Base-by-base conservation (phyloP, 75 land plant species). In the Pinus tabuliformis region DNA sequence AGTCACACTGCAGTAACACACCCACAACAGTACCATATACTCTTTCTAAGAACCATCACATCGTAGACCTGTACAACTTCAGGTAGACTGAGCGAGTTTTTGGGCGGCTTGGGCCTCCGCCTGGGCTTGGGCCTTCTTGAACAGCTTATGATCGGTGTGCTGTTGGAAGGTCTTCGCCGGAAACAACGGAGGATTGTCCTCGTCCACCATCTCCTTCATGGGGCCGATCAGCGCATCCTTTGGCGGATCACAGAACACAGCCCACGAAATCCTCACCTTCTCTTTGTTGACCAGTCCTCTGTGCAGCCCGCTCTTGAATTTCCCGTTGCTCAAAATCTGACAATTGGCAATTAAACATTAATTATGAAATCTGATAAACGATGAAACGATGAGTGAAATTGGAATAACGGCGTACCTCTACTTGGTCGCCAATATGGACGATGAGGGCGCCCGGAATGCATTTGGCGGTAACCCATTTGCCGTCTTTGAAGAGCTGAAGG, bases 401-500 rank as follows among this genome's bases (percentile, higher is more conserved):
- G 49, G 49, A 45, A 5, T 6, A 45, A 45, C 5, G 49, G 8
- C 26, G 7, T 80, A 81, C 82, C 86, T 91, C 89, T 0, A 93
- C 65, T 49, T 88, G 80, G 84, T 93, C 95, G 6, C 89, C 93
- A 28, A 93, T 79, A 80, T 91, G 94, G 75, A 93, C 81, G 68
- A 87, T 80, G 64, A 93, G 65, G 59, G 91, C 85, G 16, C 86
- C 87, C 11, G 91, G 93, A 33, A 86, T 79, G 64, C 87, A 86
- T 74, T 83, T 86, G 36, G 87, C 88, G 6, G 84, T 82, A 22
- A 89, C 70, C 89, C 90, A 90, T 14, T 75, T 72, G 68, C 85
- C 87, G 15, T 80, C 82, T 56, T 90, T 74, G 79, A 79, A 78
- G 63, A 91, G 73, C 58, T 91, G 89, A 5, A 91, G 88, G 37